Evolutionary conservation across 2,329 filamentous ascomycete species (phyloP), one percentile per base, ranked within the genome.

Genomic region (Tolypocladium capitatum): DNA sequence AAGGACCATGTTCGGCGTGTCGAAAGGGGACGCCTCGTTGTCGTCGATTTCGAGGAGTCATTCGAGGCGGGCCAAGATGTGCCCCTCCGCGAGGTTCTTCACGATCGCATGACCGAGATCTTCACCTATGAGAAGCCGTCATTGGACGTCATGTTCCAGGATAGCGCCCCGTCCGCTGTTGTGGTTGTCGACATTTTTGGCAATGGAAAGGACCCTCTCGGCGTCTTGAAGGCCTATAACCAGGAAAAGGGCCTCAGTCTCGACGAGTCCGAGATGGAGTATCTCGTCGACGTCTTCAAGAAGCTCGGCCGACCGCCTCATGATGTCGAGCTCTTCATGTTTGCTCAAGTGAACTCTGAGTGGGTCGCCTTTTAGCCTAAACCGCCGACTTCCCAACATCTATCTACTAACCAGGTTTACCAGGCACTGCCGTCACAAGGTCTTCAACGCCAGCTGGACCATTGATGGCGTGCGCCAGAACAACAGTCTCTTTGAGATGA

Each of bases 251-350:
- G 92, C 2, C 75, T 98, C 52, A 90, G 88, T 18, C 76, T 98
- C 49, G 91, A 97, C 63, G 75, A 81, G 49, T 83, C 83, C 9
- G 90, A 98, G 64, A 94, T 97, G 64, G 83, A 94, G 50, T 97
- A 98, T 61, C 75, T 98, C 35, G 86, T 95, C n/a, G 81, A 89
- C 46, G 58, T 60, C 32, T 64, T 63, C 50, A 58, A 56, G 46
- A 56, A 56, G 43, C 60, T 63, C 18, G 77, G 80, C 52, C 71
- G 81, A 34, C 71, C 77, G 44, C 87, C 87, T 1, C 83, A 89
- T 51, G 92, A 97, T 63, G 86, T 97, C 41, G 92, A 98, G 69
- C 75, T 97, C 21, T 97, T 97, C 74, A 97, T 97, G 92, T 98
- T 97, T 65, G 91, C 91, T 16, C 92, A 98, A 68, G 91, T 98